Base-by-base conservation (phyloP, 2,329 filamentous ascomycete species). In the Penicillium sp. region DNA sequence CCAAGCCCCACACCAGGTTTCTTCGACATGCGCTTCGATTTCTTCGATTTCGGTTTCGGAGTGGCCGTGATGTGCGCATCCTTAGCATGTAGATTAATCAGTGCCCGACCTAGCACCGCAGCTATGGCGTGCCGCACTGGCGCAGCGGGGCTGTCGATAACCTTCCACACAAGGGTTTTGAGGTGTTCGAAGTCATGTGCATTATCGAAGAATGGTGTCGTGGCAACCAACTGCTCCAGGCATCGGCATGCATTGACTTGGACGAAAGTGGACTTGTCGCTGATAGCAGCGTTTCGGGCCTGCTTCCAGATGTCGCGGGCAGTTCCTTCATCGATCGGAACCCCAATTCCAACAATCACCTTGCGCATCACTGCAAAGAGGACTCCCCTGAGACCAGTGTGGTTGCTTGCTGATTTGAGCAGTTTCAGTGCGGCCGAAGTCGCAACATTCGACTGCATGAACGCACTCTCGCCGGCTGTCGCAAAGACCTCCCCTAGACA, bases 301-400 rank as follows among this genome's bases (percentile, higher is more conserved):
- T 93, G 90, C 75, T 97, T 99, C 91, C 92, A 97, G 17, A 95
- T 85, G 72, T 97, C 93, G 69, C 92, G 86, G n/a, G 90, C 90
- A 38, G 93, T 82, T 54, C 80, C 81, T 74, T 99, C 94, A 67
- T 99, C 94, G 67, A 93, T 82, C 59, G 90, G 91, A 6, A 82
- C 81, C 55, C 85, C 84, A 29, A 97, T 85, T 73, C 93, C 93
- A 58, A 82, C 83, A 27, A 88, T 82, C 41, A 97, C 84, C 77
- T 92, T 93, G 42, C 85, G 86, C 49, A 96, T 76, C 0, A 91
- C 86, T 45, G 81, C 84, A 69, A 96, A 91, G 23, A 92, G 82
- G 19, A 90, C 87, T 17, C 89, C 90, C 59, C 93, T 86, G 55
- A 96, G 78, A 0, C 93, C 94, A 0, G 91, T 88, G 79, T 97